Evolutionary conservation across 2,329 filamentous ascomycete species (phyloP).

Genomic region (Scolecobasidium constrictum): DNA sequence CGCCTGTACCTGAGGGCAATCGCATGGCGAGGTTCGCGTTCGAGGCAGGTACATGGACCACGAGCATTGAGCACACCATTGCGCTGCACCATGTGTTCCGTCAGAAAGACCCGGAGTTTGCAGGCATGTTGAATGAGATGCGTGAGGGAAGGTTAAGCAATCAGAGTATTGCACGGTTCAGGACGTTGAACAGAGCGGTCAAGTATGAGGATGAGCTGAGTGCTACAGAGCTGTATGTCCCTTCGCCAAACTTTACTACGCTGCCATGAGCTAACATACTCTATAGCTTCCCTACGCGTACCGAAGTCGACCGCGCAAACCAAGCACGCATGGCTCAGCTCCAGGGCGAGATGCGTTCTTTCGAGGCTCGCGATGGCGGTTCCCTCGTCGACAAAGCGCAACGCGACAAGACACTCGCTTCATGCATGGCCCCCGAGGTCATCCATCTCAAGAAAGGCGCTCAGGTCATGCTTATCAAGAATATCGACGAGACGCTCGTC

Average conservation of each 20-base stretch:
- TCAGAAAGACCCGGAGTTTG: slow-evolving; percentile 82
- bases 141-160: slow-evolving; percentile 70
- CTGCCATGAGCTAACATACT: not conserved
- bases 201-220: slow-evolving; percentile 63
- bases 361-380: slow-evolving; percentile 65
- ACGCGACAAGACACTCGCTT: slow-evolving; percentile 68
- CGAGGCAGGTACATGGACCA: slow-evolving; percentile 83
- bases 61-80: slow-evolving; percentile 90
- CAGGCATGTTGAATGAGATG: slow-evolving; percentile 96
- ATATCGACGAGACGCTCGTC: slow-evolving; percentile 85
- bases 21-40: slow-evolving; percentile 76
- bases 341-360: slow-evolving; percentile 56
- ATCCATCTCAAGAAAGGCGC: slow-evolving; percentile 82
- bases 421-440: slow-evolving; percentile 82
- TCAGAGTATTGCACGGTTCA: slow-evolving; percentile 69
- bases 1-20: slow-evolving; percentile 74
- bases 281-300: slow-evolving; percentile 70
- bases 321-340: slow-evolving; percentile 60
- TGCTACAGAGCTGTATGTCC: slow-evolving; percentile 67
- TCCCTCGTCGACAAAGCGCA: slow-evolving; percentile 51
- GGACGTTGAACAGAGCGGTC: slow-evolving; percentile 58
- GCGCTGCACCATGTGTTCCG: slow-evolving; percentile 92
- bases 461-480: slow-evolving; percentile 99
- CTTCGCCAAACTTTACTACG: not conserved
- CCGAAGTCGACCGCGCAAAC: slow-evolving; percentile 85